Percentiles rank a stretch among this genome's conserved stretches.
phyloP scores from a whole-genome alignment of 140 eudicot genomes.

The Stevia rebaudiana region DNA sequence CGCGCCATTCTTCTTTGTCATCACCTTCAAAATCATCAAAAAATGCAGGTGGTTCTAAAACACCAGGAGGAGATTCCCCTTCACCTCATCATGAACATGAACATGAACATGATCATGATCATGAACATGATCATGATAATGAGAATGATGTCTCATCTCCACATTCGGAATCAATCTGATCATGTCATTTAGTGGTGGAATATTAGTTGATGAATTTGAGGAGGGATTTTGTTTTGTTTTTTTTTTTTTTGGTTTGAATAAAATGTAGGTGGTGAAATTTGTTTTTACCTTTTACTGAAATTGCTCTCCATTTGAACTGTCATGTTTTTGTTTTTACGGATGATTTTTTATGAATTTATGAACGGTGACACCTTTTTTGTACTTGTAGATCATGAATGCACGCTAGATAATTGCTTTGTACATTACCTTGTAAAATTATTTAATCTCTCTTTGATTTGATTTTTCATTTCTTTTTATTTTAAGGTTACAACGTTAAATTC shows the following conservation, averaged over 20 bases:
- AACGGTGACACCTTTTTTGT: conserved; percentile 40
- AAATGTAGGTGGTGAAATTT: conserved; percentile 39
- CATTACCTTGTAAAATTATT: background rate
- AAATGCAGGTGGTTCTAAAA: conserved; percentile 31
- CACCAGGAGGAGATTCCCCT: conserved; percentile 15
- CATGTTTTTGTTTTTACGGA: conserved; percentile 3
- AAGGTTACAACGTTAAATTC: too few species aligned
- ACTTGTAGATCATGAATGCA: background rate
- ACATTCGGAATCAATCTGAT: conserved; percentile 33
- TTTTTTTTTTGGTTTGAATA: conserved; percentile 46
- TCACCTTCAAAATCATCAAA: conserved; percentile 49
- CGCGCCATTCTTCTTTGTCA: conserved; percentile 33
- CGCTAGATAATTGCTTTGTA: background rate
- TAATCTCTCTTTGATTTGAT: background rate
- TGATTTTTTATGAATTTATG: conserved; percentile 9
- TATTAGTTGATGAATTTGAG: conserved; percentile 16
- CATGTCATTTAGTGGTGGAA: conserved; percentile 22
- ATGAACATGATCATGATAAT: background rate
- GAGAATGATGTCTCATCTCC: conserved; percentile 30
- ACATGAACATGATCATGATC: background rate
- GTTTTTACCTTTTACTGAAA: conserved; percentile 17
- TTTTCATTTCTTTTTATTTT: too few species aligned
- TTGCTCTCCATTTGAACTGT: conserved; percentile 17
- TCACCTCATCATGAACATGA: conserved; percentile 26
- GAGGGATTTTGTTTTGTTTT: conserved; percentile 28